A percentile compares a stretch with the other conserved stretches of the same genome.
These are phyloP conservation scores for Spathaspora girioi DNA, from an alignment of 805 yeast genomes.

Conservation along the genomic window DNA sequence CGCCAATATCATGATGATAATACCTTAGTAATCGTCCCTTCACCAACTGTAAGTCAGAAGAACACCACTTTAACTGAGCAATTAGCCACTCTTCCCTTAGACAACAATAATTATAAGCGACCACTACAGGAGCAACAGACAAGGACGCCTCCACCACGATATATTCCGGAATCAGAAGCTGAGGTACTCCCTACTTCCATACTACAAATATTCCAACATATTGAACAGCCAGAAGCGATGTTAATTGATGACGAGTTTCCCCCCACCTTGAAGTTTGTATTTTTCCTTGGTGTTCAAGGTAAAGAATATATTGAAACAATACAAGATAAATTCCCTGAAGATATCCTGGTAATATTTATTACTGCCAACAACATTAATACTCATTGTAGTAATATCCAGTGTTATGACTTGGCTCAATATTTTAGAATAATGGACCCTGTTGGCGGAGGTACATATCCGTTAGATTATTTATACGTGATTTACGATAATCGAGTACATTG, in stretches of 20 bases:
- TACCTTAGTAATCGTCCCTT: not conserved
- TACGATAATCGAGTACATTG: conserved; percentile 6
- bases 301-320: conserved; percentile 20
- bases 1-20: not conserved
- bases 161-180: not conserved
- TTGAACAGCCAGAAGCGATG: not conserved
- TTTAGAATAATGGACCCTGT: conserved; percentile 28
- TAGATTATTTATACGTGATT: conserved; percentile 23
- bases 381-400: conserved; percentile 11
- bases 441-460: conserved; percentile 36
- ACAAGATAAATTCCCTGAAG: not conserved
- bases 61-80: too few relatives aligned
- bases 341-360: conserved; percentile 4
- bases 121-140: not conserved
- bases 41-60: too few relatives aligned
- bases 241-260: not conserved
- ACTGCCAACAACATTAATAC: conserved; percentile 5
- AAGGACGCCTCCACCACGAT: conserved; percentile 1
- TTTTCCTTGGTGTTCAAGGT: conserved; percentile 31
- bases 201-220: not conserved
- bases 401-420: conserved; percentile 18
- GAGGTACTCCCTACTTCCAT: not conserved
- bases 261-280: conserved; percentile 11
- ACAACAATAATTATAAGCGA: not conserved
- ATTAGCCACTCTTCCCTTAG: too few relatives aligned